phyloP scores from a whole-genome alignment of 2,329 filamentous ascomycete species.

The Periconia macrospinosa region DNA sequence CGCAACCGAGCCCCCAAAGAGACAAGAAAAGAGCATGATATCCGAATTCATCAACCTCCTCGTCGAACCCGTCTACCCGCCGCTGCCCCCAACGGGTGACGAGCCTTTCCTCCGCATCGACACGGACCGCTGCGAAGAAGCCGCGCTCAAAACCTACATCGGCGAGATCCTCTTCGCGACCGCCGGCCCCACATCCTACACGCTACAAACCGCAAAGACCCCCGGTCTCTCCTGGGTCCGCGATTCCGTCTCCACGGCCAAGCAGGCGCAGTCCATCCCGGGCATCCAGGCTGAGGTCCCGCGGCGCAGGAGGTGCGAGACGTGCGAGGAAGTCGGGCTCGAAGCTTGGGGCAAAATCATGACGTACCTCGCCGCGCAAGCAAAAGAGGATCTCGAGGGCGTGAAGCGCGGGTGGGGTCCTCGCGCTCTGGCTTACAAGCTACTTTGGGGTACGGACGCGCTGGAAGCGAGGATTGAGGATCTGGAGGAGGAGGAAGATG shows the following conservation, averaged over 20 bases:
- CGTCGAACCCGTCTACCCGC: slow-evolving; percentile 65
- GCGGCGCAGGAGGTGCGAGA: slow-evolving; percentile 66
- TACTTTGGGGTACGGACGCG: slow-evolving; percentile 23
- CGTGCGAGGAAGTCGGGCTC: slow-evolving; percentile 76
- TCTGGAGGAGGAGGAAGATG: slow-evolving; percentile 39
- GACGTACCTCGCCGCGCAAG: slow-evolving; percentile 58
- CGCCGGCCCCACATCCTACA: slow-evolving; percentile 51
- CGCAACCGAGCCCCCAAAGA: slow-evolving; percentile 11
- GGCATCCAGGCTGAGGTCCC: slow-evolving; percentile 37
- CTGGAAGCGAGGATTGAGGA: slow-evolving; percentile 34
- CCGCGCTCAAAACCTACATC: slow-evolving; percentile 83
- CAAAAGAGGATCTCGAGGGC: slow-evolving; percentile 34
- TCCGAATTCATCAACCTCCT: slow-evolving; percentile 39
- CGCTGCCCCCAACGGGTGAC: slow-evolving; percentile 70
- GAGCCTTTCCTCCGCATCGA: slow-evolving; percentile 65
- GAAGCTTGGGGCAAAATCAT: slow-evolving; percentile 86
- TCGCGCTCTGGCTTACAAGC: slow-evolving; percentile 26
- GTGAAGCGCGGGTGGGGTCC: slow-evolving; percentile 23
- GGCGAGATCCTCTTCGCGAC: slow-evolving; percentile 87
- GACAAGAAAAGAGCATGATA: slow-evolving; percentile 24
- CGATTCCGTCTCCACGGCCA: slow-evolving; percentile 75
- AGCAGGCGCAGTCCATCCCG: slow-evolving; percentile 61
- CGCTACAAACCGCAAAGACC: slow-evolving; percentile 38
- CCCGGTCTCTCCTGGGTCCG: slow-evolving; percentile 87
- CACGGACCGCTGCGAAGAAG: slow-evolving; percentile 77